phyloP scores from a whole-genome alignment of 1,284 basidiomycete genomes.

The Schizophyllum commune region DNA sequence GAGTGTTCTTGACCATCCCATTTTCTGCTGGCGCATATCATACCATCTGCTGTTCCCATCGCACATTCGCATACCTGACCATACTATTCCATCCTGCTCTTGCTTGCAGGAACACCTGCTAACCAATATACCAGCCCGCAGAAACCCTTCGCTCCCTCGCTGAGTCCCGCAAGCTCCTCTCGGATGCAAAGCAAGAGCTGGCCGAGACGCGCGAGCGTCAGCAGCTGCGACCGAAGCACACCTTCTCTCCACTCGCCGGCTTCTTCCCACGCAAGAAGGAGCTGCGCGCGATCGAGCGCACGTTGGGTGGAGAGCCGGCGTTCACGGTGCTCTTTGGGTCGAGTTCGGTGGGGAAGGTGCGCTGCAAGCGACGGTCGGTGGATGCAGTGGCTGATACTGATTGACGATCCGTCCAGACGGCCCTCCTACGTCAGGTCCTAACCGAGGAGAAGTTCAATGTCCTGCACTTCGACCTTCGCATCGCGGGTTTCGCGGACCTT shows the following conservation, averaged over 20 bases:
- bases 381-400: not conserved
- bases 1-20: constrained; percentile 20
- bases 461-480: constrained; percentile 76
- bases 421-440: constrained; percentile 69
- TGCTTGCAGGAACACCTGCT: constrained; percentile 1
- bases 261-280: constrained; percentile 67
- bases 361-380: constrained; percentile 1
- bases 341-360: constrained; percentile 72
- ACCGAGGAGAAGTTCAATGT: constrained; percentile 63
- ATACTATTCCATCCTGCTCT: constrained; percentile 3
- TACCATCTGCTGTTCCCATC: not conserved
- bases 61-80: too few relatives aligned
- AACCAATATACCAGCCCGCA: constrained; percentile 42
- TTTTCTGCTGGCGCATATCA: not conserved
- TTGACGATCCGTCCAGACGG: constrained; percentile 40
- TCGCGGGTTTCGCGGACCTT: constrained; percentile 77
- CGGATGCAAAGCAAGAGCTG: constrained; percentile 69
- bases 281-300: constrained; percentile 51
- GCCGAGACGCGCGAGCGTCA: constrained; percentile 56
- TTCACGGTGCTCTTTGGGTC: constrained; percentile 79
- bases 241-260: constrained; percentile 66
- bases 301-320: constrained; percentile 61
- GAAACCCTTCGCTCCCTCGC: constrained; percentile 71
- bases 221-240: constrained; percentile 66
- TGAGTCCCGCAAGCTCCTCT: constrained; percentile 65